These are phyloP conservation scores for Penicillium freii DNA, from an alignment of 2,329 filamentous ascomycete genomes.

Conservation along the genomic window DNA sequence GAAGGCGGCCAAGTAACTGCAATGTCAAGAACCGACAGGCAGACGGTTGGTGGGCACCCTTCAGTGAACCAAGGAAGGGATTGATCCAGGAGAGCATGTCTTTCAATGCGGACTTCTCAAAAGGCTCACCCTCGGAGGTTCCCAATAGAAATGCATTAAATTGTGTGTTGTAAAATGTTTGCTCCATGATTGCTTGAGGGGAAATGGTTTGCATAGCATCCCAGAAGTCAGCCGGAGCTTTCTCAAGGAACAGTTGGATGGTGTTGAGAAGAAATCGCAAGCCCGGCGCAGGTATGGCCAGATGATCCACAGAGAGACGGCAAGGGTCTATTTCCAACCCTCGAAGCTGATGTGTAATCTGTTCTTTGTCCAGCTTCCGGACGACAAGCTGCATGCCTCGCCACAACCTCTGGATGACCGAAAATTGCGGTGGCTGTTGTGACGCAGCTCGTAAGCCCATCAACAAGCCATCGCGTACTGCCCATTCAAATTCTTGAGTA, in stretches of 20 bases:
- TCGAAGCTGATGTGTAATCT: conserved; percentile 75
- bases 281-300: conserved; percentile 62
- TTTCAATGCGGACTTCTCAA: conserved; percentile 56
- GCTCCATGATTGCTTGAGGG: conserved; percentile 76
- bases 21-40: conserved; percentile 76
- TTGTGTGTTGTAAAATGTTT: conserved; percentile 72
- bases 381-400: conserved; percentile 71
- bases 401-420: conserved; percentile 73
- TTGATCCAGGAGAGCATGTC: conserved; percentile 73
- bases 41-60: conserved; percentile 71
- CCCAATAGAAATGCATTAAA: conserved; percentile 57
- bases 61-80: conserved; percentile 74
- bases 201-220: conserved; percentile 79
- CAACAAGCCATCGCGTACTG: conserved; percentile 70
- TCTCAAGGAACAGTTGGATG: conserved; percentile 68
- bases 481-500: conserved; percentile 79
- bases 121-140: conserved; percentile 52
- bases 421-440: conserved; percentile 51
- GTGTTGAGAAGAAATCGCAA: conserved; percentile 69
- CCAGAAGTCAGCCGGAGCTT: conserved; percentile 80
- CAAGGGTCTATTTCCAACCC: conserved; percentile 71
- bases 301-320: conserved; percentile 61
- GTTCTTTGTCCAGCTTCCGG: conserved; percentile 66
- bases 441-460: conserved; percentile 64
- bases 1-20: conserved; percentile 65